Conservation (phyloP, 2,329 filamentous ascomycete genomes). For the Dryadomyces quercus-mongolicae region DNA sequence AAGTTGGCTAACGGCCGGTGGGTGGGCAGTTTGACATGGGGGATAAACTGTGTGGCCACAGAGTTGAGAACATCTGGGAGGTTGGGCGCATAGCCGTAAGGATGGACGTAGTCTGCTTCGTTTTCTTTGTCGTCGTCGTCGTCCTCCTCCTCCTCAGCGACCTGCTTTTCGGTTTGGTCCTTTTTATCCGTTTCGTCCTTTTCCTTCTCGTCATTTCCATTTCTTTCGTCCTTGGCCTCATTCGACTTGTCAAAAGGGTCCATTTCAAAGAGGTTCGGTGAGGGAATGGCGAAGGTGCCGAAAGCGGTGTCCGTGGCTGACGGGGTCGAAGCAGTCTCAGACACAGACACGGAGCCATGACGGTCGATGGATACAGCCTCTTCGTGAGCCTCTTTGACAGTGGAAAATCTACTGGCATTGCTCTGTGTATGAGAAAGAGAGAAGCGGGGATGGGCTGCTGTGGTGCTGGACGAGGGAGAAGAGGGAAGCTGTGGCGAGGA, state of each 20-base stretch:
- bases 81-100: conserved; percentile 18
- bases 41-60: conserved; percentile 54
- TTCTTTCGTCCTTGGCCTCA: background rate
- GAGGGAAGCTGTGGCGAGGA: background rate
- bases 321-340: background rate
- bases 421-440: background rate
- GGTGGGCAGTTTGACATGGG: conserved; percentile 54
- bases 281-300: background rate
- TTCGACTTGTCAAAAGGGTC: background rate
- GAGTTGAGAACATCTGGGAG: conserved; percentile 30
- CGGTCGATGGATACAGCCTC: background rate
- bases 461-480: background rate
- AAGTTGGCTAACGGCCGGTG: conserved; percentile 52
- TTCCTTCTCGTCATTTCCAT: conserved; percentile 1
- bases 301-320: background rate
- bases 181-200: background rate
- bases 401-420: background rate
- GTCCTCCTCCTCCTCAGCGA: conserved; percentile 16
- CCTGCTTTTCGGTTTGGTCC: background rate
- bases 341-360: background rate
- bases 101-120: conserved; percentile 30
- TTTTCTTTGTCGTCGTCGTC: conserved; percentile 39
- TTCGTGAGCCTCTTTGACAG: background rate
- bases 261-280: background rate
- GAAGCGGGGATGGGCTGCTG: background rate